A percentile compares a stretch with the other conserved stretches of the same genome.
These are phyloP conservation scores for Allomyces macrogynus DNA, from an alignment of 192 early-diverging fungal genomes.

Conservation along the genomic window DNA sequence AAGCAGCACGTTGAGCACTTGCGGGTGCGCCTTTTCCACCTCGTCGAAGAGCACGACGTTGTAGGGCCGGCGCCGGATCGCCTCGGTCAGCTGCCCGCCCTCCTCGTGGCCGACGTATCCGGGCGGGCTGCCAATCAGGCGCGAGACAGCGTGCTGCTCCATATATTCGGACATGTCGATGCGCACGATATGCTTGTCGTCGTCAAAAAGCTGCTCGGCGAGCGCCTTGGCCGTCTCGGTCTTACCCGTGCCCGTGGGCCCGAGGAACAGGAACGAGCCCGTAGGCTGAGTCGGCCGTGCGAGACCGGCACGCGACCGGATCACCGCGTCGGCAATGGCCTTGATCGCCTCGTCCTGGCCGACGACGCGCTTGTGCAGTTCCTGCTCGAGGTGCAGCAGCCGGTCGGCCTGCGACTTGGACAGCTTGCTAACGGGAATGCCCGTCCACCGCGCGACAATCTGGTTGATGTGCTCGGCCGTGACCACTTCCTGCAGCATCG, in stretches of 20 bases:
- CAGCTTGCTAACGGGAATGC: constrained; percentile 79
- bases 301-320: constrained; percentile 78
- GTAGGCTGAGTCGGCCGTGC: constrained; percentile 55
- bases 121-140: constrained; percentile 85
- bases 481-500: constrained; percentile 67
- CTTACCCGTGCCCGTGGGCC: constrained; percentile 93
- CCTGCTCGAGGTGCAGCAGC: constrained; percentile 51
- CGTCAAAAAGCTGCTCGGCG: constrained; percentile 81
- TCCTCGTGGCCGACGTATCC: constrained; percentile 95
- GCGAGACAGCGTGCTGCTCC: constrained; percentile 67
- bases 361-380: constrained; percentile 67
- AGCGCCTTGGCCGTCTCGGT: constrained; percentile 60
- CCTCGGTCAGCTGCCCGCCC: constrained; percentile 89
- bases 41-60: constrained; percentile 92
- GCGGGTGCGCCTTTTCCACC: constrained; percentile 87
- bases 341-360: constrained; percentile 82
- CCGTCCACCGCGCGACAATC: constrained; percentile 88
- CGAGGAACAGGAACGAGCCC: constrained; percentile 87
- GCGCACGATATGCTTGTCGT: constrained; percentile 83
- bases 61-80: constrained; percentile 76
- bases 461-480: constrained; percentile 82
- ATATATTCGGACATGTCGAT: constrained; percentile 99
- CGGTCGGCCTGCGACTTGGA: constrained; percentile 71
- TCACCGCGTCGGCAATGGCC: constrained; percentile 76
- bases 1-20: constrained; percentile 58